Conservation (phyloP, 345 rosid genomes). For the Syzygium grande region DNA sequence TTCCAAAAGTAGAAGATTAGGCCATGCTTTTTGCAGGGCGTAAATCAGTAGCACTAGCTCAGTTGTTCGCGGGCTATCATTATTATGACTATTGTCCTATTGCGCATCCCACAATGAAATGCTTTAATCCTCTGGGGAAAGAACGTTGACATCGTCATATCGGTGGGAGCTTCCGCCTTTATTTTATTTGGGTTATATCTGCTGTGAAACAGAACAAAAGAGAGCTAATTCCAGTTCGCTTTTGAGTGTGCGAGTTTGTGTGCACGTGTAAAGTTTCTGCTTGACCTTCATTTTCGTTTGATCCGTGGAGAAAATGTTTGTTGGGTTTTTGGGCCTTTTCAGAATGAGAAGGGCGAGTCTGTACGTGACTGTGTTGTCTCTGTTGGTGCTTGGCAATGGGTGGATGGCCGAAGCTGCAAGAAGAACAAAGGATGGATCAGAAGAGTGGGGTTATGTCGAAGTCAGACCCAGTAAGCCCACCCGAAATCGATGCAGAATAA, state of each 20-base stretch:
- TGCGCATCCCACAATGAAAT: not conserved
- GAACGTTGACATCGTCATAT: not conserved
- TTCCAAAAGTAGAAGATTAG: not conserved
- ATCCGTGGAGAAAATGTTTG: not conserved
- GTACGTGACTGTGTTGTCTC: conserved; percentile 16
- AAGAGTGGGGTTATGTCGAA: conserved; percentile 87
- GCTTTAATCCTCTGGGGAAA: not conserved
- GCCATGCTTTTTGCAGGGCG: not conserved
- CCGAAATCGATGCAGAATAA: not conserved
- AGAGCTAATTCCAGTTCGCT: not conserved
- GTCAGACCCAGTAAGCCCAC: conserved; percentile 74
- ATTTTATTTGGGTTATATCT: not conserved
- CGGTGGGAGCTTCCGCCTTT: not conserved
- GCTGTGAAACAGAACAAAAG: not conserved
- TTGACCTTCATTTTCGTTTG: not conserved
- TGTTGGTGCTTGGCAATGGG: conserved; percentile 18
- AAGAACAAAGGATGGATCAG: conserved; percentile 37
- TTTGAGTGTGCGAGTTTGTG: not conserved
- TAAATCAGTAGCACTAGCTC: not conserved
- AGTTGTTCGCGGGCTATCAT: not conserved
- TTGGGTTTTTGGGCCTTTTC: not conserved
- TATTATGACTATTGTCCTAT: not conserved
- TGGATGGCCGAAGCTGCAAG: conserved; percentile 9
- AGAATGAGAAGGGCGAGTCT: conserved; percentile 34
- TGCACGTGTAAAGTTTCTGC: not conserved